A percentile compares a stretch with the other conserved stretches of the same genome.
Evolutionary conservation across 768 basidiomycete species (phyloP).

Genomic region (Bullera alba): DNA sequence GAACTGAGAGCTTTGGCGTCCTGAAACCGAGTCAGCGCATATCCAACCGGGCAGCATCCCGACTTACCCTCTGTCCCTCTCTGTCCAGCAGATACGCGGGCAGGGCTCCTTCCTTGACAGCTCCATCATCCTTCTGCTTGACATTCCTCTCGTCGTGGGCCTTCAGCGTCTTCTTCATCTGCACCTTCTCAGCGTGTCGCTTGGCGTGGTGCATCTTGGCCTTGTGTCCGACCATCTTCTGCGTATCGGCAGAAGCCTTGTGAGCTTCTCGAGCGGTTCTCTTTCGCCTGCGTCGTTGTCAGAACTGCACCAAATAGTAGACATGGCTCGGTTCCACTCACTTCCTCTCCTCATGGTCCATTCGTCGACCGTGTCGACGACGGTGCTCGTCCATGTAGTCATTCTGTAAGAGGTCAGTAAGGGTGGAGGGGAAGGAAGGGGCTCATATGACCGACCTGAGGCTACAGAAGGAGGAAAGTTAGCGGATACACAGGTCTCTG

Average conservation of each 20-base stretch:
- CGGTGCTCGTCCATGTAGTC: conserved; percentile 99
- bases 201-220: conserved; percentile 97
- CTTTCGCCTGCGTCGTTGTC: conserved; percentile 46
- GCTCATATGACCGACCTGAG: conserved; percentile 20
- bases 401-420: conserved; percentile 56
- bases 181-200: conserved; percentile 94
- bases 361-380: conserved; percentile 87
- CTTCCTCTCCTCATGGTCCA: conserved; percentile 95
- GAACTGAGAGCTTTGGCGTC: conserved; percentile 93
- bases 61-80: conserved; percentile 73
- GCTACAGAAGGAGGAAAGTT: conserved; percentile 12
- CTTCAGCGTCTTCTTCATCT: conserved; percentile 98
- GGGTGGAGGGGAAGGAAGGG: not conserved
- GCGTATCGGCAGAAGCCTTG: conserved; percentile 69
- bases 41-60: not conserved
- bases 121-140: conserved; percentile 76
- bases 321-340: conserved; percentile 48
- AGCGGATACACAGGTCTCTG: not conserved
- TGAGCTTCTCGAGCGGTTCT: conserved; percentile 48
- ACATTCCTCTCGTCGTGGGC: conserved; percentile 98
- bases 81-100: conserved; percentile 94
- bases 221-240: conserved; percentile 92
- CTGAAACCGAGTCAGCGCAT: conserved; percentile 18
- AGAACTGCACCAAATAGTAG: not conserved
- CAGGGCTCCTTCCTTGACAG: conserved; percentile 76